Base-by-base conservation (phyloP, 192 early-diverging fungal species). In the Coemansia sp. region DNA sequence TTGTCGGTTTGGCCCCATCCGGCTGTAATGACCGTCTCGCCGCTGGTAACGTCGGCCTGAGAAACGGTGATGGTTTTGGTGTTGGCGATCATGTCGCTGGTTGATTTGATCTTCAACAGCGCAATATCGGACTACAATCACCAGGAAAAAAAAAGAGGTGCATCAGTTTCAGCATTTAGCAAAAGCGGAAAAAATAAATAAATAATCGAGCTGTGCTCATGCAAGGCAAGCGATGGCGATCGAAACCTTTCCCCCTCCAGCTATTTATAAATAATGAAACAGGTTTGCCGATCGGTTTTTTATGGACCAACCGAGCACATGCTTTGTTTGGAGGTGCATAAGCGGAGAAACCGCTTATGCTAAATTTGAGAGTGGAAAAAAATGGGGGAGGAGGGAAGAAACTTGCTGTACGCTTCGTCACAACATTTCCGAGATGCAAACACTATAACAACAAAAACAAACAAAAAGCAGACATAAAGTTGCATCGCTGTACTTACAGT, bases 1-100 rank as follows among this genome's bases (percentile, higher is more conserved):
- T 72, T 75, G 59, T 36, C 56, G 50, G 67, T 68, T 52, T 72
- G 73, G 9, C 81, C 81, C 81, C 81, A 83, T 10, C 81, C 81
- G 8, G 66, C 73, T 19, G 70, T 75, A 11, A 70, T 58, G 23
- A 75, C 58, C 13, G 56, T 69, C 25, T 79, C 53, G 42, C 81
- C 73, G 23, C 52, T 63, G 20, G 42, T 23, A 17, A 83, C 52
- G 38, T 19, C 55, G 32, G 63, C 70, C 0, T 41, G 62, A 45
- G 63, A 73, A 19, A 83, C 64, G 1, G 49, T 49, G 34, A 70
- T 40, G 9, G 66, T 52, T 59, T 73, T 57, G 11, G 76, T 63
- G 32, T 78, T 73, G 20, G 33, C 52, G 9, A 70, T 59, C 61
- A 79, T 25, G 38, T 74, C 55, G 50, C 59, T 58, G 41, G 35